Base-by-base conservation (phyloP, 352 stramenopile genomes). In the Phytophthora agathidicida region DNA sequence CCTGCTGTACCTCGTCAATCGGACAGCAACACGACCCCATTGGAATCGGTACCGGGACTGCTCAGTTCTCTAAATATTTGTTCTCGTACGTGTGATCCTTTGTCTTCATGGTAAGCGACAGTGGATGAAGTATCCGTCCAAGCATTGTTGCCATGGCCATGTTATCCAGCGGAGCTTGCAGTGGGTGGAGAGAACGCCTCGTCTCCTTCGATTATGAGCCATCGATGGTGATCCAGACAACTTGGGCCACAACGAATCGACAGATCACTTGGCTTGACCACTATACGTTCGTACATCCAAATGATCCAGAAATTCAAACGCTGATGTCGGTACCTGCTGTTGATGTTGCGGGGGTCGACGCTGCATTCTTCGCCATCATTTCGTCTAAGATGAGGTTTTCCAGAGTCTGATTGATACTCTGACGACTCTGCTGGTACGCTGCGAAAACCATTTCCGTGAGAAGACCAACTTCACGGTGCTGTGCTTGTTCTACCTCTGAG, bases 371-470 rank as follows among this genome's bases (percentile, higher is more conserved):
- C 10, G 54, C 52, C 42, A 77, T 59, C 42, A 69, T 61, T 58
- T 74, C 64, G 20, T 77, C 60, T 22, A 77, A 28, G 16, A 80
- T 31, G 5, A 72, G 24, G 32, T 71, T 80, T 49, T 80, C 71
- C 8, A 80, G 55, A 2, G 43, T 59, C 42, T 70, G 58, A 24
- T 62, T 71, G 10, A 77, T 67, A 39, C 55, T 65, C 38, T 65
- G 65, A 3, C 60, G 60, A 16, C 64, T 60, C 13, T 69, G 52
- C 16, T 69, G 54, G 9, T 72, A 74, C 8, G 57, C 52, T 16
- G 62, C 37, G 26, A 77, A 58, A 13, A 77, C 52, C 50, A 70
- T 59, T 30, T 77, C 57, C 5, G 65, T 73, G 13, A 76, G 42
- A 3, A 66, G 33, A 11, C 71, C 70, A 7, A 69, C 60, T 42